A percentile compares a stretch with the other conserved stretches of the same genome.
These are phyloP conservation scores for Cystobasidium sp. DNA, from an alignment of 1,284 basidiomycete species.

Conservation along the genomic window DNA sequence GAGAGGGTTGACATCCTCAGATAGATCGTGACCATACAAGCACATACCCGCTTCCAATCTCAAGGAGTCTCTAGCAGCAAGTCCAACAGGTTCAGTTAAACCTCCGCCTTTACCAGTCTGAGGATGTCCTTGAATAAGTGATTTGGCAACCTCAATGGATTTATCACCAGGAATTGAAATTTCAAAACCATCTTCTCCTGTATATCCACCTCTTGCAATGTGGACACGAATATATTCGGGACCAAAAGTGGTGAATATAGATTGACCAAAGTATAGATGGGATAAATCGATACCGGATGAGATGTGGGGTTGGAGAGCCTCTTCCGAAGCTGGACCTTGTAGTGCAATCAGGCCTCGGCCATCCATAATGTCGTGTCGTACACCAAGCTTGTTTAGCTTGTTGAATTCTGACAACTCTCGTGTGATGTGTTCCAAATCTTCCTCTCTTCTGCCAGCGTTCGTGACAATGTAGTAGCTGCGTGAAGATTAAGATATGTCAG, in stretches of 20 bases:
- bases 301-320: slow-evolving; percentile 37
- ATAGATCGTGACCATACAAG: slow-evolving; percentile 90
- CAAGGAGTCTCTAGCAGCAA: slow-evolving; percentile 90
- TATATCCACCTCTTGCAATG: slow-evolving; percentile 95
- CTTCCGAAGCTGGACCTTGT: slow-evolving; percentile 73
- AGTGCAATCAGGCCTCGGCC: slow-evolving; percentile 87
- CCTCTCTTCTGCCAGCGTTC: slow-evolving; percentile 83
- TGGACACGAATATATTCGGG: slow-evolving; percentile 67
- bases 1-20: slow-evolving; percentile 82
- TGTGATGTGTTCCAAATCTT: slow-evolving; percentile 79
- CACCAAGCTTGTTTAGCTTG: slow-evolving; percentile 63
- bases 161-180: slow-evolving; percentile 85
- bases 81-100: slow-evolving; percentile 82
- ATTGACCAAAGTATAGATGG: slow-evolving; percentile 76
- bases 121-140: slow-evolving; percentile 64
- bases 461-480: slow-evolving; percentile 89
- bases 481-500: slow-evolving; percentile 50
- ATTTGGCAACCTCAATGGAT: slow-evolving; percentile 71
- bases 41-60: slow-evolving; percentile 98
- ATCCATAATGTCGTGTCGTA: slow-evolving; percentile 80
- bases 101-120: slow-evolving; percentile 49
- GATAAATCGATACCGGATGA: slow-evolving; percentile 65
- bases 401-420: slow-evolving; percentile 77
- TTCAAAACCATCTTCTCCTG: slow-evolving; percentile 98
- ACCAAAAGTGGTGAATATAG: slow-evolving; percentile 74